A percentile compares a stretch with the other conserved stretches of the same genome.
Evolutionary conservation across 495 filamentous ascomycete genomes (phyloP).

Genomic region (Choiromyces venosus): DNA sequence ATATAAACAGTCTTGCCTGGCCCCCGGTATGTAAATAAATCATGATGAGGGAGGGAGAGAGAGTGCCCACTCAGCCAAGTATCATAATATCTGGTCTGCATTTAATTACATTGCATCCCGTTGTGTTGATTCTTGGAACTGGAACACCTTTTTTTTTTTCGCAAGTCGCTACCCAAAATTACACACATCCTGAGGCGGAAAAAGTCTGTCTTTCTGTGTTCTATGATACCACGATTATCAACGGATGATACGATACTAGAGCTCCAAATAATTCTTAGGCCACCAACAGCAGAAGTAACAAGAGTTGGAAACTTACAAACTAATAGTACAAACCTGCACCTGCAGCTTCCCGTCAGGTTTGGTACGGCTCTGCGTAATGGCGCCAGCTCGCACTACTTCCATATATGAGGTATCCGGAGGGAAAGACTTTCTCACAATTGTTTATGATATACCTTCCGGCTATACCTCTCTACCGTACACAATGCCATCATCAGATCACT

Average conservation of each 20-base stretch:
- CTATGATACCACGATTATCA: not conserved
- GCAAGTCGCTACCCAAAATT: not conserved
- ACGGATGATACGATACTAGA: not conserved
- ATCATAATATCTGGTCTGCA: not conserved
- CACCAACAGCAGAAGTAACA: not conserved
- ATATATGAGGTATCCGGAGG: not conserved
- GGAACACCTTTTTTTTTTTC: not conserved
- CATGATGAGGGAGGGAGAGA: not conserved
- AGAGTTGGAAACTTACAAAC: not conserved
- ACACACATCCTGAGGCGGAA: not conserved
- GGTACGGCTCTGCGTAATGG: not conserved
- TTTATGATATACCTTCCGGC: not conserved
- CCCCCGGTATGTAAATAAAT: not conserved
- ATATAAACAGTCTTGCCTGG: not conserved
- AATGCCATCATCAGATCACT: not conserved
- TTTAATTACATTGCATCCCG: not conserved
- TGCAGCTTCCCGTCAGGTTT: not conserved
- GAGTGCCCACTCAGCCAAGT: not conserved
- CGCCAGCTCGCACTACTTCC: not conserved
- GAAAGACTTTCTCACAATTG: not conserved
- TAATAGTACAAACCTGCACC: not conserved
- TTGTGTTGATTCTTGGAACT: not conserved
- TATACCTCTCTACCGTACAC: not conserved
- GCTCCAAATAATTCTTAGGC: not conserved
- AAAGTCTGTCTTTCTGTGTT: not conserved